These are phyloP conservation scores for Aspergillus sp. DNA, from an alignment of 2,329 filamentous ascomycete species.

Conservation along the genomic window DNA sequence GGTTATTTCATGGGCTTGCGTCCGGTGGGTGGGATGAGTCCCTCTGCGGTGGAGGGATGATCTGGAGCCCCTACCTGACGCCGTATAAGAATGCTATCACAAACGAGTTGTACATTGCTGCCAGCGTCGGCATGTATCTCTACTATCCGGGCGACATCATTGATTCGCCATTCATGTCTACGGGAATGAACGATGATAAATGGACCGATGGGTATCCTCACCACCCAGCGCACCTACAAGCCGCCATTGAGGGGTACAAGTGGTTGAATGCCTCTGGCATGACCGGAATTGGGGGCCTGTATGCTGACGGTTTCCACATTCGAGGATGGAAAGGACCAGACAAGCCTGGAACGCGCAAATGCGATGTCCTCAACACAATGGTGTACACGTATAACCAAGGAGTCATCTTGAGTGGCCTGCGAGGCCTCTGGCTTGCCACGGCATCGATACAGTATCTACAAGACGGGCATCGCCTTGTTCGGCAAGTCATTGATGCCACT, in stretches of 20 bases:
- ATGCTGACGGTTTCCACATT: slow-evolving; percentile 87
- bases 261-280: slow-evolving; percentile 81
- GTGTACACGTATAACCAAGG: slow-evolving; percentile 97
- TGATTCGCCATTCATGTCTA: slow-evolving; percentile 60
- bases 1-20: slow-evolving; percentile 81
- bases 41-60: slow-evolving; percentile 84
- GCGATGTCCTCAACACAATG: slow-evolving; percentile 80
- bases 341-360: slow-evolving; percentile 65
- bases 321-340: slow-evolving; percentile 57
- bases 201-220: slow-evolving; percentile 38
- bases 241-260: slow-evolving; percentile 72
- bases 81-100: slow-evolving; percentile 98
- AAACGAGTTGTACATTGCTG: slow-evolving; percentile 83
- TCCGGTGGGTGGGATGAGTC: slow-evolving; percentile 75
- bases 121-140: slow-evolving; percentile 84
- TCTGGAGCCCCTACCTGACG: slow-evolving; percentile 75
- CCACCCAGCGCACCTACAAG: slow-evolving; percentile 65
- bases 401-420: slow-evolving; percentile 76
- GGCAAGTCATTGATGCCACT: slow-evolving; percentile 71
- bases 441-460: slow-evolving; percentile 67
- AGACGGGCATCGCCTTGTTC: slow-evolving; percentile 76
- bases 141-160: slow-evolving; percentile 80
- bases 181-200: slow-evolving; percentile 18
- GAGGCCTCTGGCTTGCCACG: slow-evolving; percentile 76
- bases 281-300: slow-evolving; percentile 72